These are phyloP conservation scores for Thelephora terrestris DNA, from an alignment of 1,284 basidiomycete genomes.

Conservation along the genomic window DNA sequence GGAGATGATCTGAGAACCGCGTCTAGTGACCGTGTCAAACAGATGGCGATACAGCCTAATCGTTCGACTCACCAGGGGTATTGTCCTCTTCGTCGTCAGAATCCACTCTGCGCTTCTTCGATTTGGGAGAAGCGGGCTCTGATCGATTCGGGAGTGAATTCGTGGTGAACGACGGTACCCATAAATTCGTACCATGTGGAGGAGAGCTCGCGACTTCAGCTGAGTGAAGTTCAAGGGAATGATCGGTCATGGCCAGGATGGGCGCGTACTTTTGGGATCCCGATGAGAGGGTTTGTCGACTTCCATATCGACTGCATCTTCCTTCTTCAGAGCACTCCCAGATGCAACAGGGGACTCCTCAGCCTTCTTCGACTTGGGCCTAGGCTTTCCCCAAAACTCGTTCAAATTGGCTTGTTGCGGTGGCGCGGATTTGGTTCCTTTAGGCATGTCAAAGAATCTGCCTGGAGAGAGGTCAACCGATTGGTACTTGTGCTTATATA, in stretches of 20 bases:
- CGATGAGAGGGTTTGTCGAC: neutral
- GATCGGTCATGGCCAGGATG: too few species aligned
- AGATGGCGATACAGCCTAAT: too few species aligned
- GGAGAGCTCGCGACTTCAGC: neutral
- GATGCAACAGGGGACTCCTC: too few species aligned
- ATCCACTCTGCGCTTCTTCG: constrained; percentile 29
- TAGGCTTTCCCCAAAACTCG: constrained; percentile 60
- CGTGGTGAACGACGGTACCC: constrained; percentile 11
- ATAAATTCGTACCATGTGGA: neutral
- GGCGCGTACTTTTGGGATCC: too few species aligned
- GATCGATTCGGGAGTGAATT: constrained; percentile 23
- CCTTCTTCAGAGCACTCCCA: neutral
- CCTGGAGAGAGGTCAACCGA: constrained; percentile 25
- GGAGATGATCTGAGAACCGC: neutral
- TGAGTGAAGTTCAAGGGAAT: too few species aligned
- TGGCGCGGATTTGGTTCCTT: constrained; percentile 45
- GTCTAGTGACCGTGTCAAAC: too few species aligned
- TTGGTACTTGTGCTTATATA: neutral
- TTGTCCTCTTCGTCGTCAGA: constrained; percentile 41
- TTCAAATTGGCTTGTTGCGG: constrained; percentile 61
- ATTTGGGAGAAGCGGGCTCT: constrained; percentile 4
- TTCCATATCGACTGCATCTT: constrained; percentile 14
- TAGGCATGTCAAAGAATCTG: constrained; percentile 67
- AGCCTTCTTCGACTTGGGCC: constrained; percentile 8
- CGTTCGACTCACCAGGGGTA: too few species aligned